These are phyloP conservation scores for Emericellopsis cladophorae DNA, from an alignment of 2,329 filamentous ascomycete species.

Conservation along the genomic window DNA sequence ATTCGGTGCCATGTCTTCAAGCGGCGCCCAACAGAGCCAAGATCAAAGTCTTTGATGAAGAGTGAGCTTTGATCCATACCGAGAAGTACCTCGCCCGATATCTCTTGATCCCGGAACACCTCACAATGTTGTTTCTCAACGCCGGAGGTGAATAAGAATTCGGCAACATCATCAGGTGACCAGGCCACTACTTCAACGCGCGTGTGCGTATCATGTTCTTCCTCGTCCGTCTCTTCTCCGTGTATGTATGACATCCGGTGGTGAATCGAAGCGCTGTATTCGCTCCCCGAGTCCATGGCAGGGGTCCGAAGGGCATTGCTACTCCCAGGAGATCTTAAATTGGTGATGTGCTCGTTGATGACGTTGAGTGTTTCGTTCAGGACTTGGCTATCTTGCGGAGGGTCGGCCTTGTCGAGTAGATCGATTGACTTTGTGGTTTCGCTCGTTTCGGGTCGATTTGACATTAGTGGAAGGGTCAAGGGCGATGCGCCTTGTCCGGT, in stretches of 20 bases:
- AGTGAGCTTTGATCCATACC: conserved; percentile 93
- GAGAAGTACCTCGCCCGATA: conserved; percentile 81
- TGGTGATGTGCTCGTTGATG: conserved; percentile 93
- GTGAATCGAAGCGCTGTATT: conserved; percentile 71
- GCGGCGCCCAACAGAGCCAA: conserved; percentile 79
- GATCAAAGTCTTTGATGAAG: conserved; percentile 89
- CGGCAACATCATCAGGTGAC: conserved; percentile 72
- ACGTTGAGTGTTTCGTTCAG: conserved; percentile 92
- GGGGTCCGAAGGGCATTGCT: conserved; percentile 37
- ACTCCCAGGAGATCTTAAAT: conserved; percentile 49
- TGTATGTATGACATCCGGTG: conserved; percentile 82
- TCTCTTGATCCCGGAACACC: conserved; percentile 91
- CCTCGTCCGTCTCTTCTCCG: conserved; percentile 89
- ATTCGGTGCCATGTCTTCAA: conserved; percentile 97
- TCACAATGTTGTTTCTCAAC: conserved; percentile 86
- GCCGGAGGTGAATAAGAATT: conserved; percentile 74
- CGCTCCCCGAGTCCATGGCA: conserved; percentile 70
- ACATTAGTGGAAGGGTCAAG: conserved; percentile 31
- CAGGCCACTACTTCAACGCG: conserved; percentile 65
- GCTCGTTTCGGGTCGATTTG: conserved; percentile 20
- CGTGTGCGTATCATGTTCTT: conserved; percentile 63
- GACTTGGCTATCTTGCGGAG: conserved; percentile 51
- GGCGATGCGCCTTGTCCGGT: conserved; percentile 11
- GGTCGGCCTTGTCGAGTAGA: conserved; percentile 9
- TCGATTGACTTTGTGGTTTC: neutral